Base-by-base conservation (phyloP, 1,139 yeast genomes). In the Diutina neorugosa region DNA sequence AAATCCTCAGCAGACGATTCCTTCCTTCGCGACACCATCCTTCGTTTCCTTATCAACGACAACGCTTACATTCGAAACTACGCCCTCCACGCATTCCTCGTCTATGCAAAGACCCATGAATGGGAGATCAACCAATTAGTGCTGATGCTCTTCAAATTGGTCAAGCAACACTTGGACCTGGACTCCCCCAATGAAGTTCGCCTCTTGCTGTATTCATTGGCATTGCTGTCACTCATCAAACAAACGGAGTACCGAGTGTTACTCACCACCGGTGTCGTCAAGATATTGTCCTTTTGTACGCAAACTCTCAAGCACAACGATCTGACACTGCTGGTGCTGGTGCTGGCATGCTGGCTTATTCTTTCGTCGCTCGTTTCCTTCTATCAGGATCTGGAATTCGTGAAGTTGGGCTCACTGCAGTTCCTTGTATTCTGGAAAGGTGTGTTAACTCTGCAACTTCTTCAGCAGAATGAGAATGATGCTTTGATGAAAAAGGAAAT, bases 401-500 rank as follows among this genome's bases (percentile, higher is more conserved):
- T 86, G 44, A 79, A 78, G 58, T 76, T 86, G 57, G 87, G 88
- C 62, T 75, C 89, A 3, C 79, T 93, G 0, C 96, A 88, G 62
- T 75, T 88, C 54, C 70, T 89, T 51, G 76, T 81, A 5, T 79
- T 89, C 57, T 90, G 96, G 96, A 87, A 87, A 61, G 80, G 83
- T 55, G 74, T 89, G n/a, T 69, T 90, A 53, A 85, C 90, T 2
- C 69, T 44, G 53, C 69, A 56, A 64, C 71, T 44, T 62, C 68
- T 37, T 58, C 44, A 37, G 19, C 44, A 6, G n/a, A 14, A 34
- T 4, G 51, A 19, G 8, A 55, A 19, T 51, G 63, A 65, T 3
- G 59, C 61, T 19, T 55, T 64, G 1, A 25, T 34, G n/a, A 52
- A 47, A 14, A 31, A 12, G 19, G 80, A 75, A 51, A 62, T 76